Evolutionary conservation across 2,329 filamentous ascomycete genomes (phyloP).

Genomic region (Calonectria pauciramosa): DNA sequence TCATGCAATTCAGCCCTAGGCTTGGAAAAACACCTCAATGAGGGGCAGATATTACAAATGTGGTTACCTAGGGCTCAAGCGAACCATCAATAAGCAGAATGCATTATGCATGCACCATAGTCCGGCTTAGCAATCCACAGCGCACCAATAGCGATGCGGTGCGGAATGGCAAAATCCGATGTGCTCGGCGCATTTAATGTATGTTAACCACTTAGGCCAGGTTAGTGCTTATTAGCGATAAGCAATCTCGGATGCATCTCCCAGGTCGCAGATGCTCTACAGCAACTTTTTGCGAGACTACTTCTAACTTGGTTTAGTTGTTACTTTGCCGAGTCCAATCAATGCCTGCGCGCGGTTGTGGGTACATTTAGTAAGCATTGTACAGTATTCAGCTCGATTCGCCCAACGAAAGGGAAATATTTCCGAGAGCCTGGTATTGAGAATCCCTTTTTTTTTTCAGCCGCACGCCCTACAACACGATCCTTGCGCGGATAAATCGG

Average conservation of each 20-base stretch:
- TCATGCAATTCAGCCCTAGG: not conserved
- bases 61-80: not conserved
- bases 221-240: not conserved
- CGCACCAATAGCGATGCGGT: not conserved
- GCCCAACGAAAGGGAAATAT: not conserved
- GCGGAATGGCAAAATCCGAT: not conserved
- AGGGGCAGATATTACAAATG: not conserved
- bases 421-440: not conserved
- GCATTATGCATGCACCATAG: not conserved
- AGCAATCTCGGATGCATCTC: not conserved
- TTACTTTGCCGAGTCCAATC: not conserved
- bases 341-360: not conserved
- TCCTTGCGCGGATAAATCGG: not conserved
- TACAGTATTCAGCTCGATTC: not conserved
- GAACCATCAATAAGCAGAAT: not conserved
- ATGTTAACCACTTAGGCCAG: not conserved
- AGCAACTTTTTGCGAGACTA: not conserved
- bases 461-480: not conserved
- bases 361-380: not conserved
- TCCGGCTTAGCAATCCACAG: not conserved
- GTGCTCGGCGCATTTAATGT: not conserved
- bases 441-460: not conserved
- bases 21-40: not conserved
- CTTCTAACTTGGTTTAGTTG: not conserved
- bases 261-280: not conserved